Percentiles rank a stretch among this genome's conserved stretches.
Evolutionary conservation across 2,329 filamentous ascomycete genomes (phyloP).

Genomic region (Berkeleyomyces rouxiae): DNA sequence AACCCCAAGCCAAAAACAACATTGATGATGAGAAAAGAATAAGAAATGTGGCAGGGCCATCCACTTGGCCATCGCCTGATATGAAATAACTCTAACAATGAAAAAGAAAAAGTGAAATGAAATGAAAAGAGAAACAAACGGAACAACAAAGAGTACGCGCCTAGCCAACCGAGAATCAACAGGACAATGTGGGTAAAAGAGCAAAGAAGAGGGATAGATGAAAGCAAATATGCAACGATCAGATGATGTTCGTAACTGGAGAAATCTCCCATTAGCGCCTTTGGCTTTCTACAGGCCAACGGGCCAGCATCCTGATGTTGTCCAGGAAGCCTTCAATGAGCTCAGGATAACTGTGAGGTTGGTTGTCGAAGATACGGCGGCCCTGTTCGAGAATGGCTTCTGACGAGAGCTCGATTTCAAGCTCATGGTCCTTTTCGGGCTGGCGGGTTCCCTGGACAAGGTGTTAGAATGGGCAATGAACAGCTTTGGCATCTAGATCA

Average conservation of each 20-base stretch:
- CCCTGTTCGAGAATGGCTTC: slow-evolving; percentile 50
- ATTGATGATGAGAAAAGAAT: neutral
- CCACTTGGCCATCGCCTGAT: neutral
- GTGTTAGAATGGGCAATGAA: neutral
- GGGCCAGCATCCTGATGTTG: slow-evolving; percentile 47
- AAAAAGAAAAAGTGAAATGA: neutral
- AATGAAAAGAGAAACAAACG: neutral
- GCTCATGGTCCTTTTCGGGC: slow-evolving; percentile 54
- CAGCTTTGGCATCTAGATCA: neutral
- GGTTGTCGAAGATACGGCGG: slow-evolving; percentile 31
- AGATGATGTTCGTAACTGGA: neutral
- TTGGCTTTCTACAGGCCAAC: slow-evolving; percentile 14
- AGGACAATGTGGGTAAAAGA: neutral
- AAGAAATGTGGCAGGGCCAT: neutral
- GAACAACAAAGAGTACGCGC: neutral
- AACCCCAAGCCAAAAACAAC: neutral
- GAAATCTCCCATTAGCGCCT: neutral
- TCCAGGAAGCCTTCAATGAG: slow-evolving; percentile 60
- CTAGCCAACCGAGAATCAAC: neutral
- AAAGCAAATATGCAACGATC: neutral
- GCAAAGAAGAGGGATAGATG: neutral
- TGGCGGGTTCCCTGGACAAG: slow-evolving; percentile 23
- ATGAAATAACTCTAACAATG: neutral
- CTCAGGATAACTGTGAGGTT: slow-evolving; percentile 44
- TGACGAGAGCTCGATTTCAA: slow-evolving; percentile 62